Conservation (phyloP, 495 filamentous ascomycete genomes). For the Monascus purpureus region DNA sequence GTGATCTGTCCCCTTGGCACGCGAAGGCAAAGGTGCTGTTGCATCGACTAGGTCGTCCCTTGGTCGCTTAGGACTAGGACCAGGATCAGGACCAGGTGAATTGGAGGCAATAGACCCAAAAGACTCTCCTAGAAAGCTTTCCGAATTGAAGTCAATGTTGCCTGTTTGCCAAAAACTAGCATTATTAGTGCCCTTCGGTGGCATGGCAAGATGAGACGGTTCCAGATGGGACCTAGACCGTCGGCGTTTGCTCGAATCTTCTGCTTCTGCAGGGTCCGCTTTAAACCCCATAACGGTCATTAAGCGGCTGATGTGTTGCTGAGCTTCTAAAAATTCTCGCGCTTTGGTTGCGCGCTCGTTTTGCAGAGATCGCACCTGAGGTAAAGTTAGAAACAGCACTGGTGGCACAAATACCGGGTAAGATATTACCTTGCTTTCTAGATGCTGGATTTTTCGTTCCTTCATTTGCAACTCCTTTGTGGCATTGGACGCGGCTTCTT, state of each 20-base stretch:
- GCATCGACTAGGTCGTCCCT: slow-evolving; percentile 5
- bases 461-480: slow-evolving; percentile 20
- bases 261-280: slow-evolving; percentile 9
- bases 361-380: slow-evolving; percentile 24
- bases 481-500: slow-evolving; percentile 11
- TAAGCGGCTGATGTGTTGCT: slow-evolving; percentile 32
- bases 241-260: slow-evolving; percentile 10
- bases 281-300: slow-evolving; percentile 35
- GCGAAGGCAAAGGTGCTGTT: no score
- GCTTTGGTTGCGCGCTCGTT: slow-evolving; percentile 28
- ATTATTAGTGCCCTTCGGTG: slow-evolving; percentile 7
- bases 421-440: slow-evolving; percentile 27
- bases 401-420: neutral
- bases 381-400: neutral
- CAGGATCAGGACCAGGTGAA: no score
- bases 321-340: slow-evolving; percentile 35
- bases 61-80: slow-evolving; percentile 19
- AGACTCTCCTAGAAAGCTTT: slow-evolving; percentile 12
- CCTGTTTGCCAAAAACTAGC: no score
- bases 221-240: slow-evolving; percentile 7
- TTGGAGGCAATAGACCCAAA: slow-evolving; percentile 10
- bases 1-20: no score
- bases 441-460: slow-evolving; percentile 18
- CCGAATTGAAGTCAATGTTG: no score
- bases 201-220: slow-evolving; percentile 3